phyloP scores from a whole-genome alignment of 805 yeast genomes.

The Teunomyces cretensis region DNA sequence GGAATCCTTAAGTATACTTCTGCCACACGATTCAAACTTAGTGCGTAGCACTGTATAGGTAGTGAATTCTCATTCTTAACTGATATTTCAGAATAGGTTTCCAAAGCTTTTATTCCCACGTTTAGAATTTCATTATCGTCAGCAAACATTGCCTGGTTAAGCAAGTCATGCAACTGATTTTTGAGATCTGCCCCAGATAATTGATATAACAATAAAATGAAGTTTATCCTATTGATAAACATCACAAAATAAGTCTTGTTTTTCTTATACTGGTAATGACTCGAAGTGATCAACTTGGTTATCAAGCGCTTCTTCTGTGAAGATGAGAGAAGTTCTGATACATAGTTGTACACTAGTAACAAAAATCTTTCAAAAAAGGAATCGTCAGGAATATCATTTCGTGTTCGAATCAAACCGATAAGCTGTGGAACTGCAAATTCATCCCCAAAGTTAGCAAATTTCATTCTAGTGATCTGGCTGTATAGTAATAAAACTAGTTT shows the following conservation, averaged over 20 bases:
- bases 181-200: slow-evolving; percentile 34
- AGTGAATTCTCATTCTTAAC: neutral
- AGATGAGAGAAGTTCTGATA: slow-evolving; percentile 21
- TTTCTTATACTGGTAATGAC: slow-evolving; percentile 31
- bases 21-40: slow-evolving; percentile 4
- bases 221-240: slow-evolving; percentile 38
- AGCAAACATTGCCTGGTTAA: slow-evolving; percentile 18
- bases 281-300: slow-evolving; percentile 38
- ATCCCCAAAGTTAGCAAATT: slow-evolving; percentile 37
- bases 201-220: slow-evolving; percentile 33
- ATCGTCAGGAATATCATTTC: slow-evolving; percentile 26
- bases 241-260: slow-evolving; percentile 27
- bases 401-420: slow-evolving; percentile 20
- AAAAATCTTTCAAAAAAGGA: slow-evolving; percentile 38
- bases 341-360: slow-evolving; percentile 32
- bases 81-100: slow-evolving; percentile 5
- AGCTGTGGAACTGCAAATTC: slow-evolving; percentile 26
- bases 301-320: slow-evolving; percentile 29
- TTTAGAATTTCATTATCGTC: slow-evolving; percentile 7
- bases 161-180: slow-evolving; percentile 25
- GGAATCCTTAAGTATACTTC: slow-evolving; percentile 10
- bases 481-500: slow-evolving; percentile 30
- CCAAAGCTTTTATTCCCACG: slow-evolving; percentile 3
- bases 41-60: slow-evolving; percentile 6
- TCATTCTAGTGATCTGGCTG: slow-evolving; percentile 26